Conservation (phyloP, 2,329 filamentous ascomycete species). For the Fusarium robinianum region DNA sequence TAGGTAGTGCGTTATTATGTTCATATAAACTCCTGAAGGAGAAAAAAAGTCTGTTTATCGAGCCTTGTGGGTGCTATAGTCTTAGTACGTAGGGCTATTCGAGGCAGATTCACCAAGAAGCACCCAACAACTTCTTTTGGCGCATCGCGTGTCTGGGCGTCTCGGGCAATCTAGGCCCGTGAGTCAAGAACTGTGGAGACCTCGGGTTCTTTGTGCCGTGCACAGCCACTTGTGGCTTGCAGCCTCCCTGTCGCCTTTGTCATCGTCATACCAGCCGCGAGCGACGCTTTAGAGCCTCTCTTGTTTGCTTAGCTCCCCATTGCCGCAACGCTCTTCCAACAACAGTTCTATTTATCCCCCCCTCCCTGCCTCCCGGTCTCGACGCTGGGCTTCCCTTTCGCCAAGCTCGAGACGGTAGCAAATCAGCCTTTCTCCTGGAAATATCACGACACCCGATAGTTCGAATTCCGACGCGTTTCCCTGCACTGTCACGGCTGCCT, state of each 20-base stretch:
- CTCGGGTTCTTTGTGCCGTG: not conserved
- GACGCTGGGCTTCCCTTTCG: not conserved
- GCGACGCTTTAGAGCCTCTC: not conserved
- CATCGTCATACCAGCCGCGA: conserved; percentile 36
- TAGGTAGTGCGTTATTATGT: too few species aligned
- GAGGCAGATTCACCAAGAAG: too few species aligned
- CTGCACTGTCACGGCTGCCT: conserved; percentile 13
- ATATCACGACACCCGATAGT: not conserved
- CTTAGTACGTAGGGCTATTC: too few species aligned
- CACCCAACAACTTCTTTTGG: too few species aligned
- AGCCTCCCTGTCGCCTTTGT: conserved; percentile 28
- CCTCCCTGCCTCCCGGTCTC: not conserved
- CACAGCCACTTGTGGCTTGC: conserved; percentile 26
- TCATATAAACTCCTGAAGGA: too few species aligned
- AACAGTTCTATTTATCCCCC: conserved; percentile 17
- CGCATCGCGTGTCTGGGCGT: too few species aligned
- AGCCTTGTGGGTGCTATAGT: too few species aligned
- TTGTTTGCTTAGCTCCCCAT: not conserved
- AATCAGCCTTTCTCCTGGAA: not conserved
- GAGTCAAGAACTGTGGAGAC: too few species aligned
- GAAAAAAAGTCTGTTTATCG: too few species aligned
- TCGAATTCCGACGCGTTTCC: conserved; percentile 5
- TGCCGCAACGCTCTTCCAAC: conserved; percentile 10
- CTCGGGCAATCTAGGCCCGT: too few species aligned
- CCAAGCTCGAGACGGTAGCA: conserved; percentile 4